Evolutionary conservation across 768 basidiomycete genomes (phyloP).

Genomic region (Tricholoma bakamatsutake): DNA sequence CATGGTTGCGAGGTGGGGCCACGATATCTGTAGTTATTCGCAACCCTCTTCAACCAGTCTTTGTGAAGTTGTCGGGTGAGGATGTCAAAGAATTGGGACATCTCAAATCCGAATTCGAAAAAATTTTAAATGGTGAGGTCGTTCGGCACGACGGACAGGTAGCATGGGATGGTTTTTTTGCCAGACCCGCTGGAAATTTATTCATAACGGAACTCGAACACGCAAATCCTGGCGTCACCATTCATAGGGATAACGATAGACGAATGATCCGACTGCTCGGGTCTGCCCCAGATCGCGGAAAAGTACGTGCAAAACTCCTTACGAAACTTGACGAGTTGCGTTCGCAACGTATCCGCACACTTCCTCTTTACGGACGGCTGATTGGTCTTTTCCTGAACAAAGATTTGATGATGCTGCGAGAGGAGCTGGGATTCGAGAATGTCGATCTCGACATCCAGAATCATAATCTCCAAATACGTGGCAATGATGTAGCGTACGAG

Average conservation of each 20-base stretch:
- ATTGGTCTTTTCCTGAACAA: conserved; percentile 41
- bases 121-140: conserved; percentile 55
- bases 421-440: conserved; percentile 51
- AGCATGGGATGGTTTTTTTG: conserved; percentile 66
- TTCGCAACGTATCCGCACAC: conserved; percentile 32
- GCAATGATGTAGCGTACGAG: conserved; percentile 39
- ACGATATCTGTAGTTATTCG: conserved; percentile 20
- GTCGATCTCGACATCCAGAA: conserved; percentile 41
- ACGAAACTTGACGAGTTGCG: conserved; percentile 39
- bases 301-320: conserved; percentile 40
- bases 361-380: conserved; percentile 42
- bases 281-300: conserved; percentile 30
- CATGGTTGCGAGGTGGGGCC: conserved; percentile 24
- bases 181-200: conserved; percentile 27
- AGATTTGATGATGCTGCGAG: conserved; percentile 40
- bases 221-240: conserved; percentile 30
- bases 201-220: conserved; percentile 43
- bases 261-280: conserved; percentile 54
- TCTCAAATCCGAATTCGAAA: conserved; percentile 58
- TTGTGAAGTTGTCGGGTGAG: conserved; percentile 46
- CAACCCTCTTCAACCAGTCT: conserved; percentile 14
- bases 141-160: conserved; percentile 44
- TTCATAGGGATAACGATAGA: conserved; percentile 35
- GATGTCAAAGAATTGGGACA: conserved; percentile 42
- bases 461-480: conserved; percentile 48